A percentile compares a stretch with the other conserved stretches of the same genome.
Conservation (phyloP, 73 alveolate species). For the Tetrahymena malaccensis region DNA sequence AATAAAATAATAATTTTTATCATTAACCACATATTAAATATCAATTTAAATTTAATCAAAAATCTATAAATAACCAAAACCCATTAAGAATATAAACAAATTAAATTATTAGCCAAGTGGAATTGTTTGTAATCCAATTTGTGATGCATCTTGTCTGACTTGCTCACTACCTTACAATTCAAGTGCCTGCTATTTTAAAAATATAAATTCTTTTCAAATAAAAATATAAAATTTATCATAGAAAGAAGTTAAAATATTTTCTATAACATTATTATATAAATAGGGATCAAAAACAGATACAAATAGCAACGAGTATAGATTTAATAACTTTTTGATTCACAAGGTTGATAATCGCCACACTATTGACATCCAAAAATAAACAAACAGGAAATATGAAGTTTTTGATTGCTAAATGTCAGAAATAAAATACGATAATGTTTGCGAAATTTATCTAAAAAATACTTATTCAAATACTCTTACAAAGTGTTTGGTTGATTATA, state of each 20-base stretch:
- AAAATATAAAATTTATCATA: too few species aligned
- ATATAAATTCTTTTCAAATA: too few species aligned
- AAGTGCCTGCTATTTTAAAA: background rate
- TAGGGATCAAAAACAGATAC: background rate
- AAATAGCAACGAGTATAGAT: background rate
- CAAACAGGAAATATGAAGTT: background rate
- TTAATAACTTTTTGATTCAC: background rate
- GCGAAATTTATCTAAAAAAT: background rate
- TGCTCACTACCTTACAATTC: background rate
- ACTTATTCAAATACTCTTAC: background rate
- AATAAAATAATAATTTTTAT: too few species aligned
- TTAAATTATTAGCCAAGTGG: background rate
- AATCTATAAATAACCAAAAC: too few species aligned
- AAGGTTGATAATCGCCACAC: background rate
- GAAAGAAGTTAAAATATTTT: too few species aligned
- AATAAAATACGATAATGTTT: background rate
- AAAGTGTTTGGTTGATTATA: background rate
- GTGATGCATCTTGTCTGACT: background rate
- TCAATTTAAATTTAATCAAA: too few species aligned
- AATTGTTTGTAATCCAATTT: background rate
- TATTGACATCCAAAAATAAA: background rate
- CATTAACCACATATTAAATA: background rate
- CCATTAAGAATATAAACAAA: too few species aligned
- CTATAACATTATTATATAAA: too few species aligned
- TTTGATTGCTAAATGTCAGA: background rate